Evolutionary conservation across 2,329 filamentous ascomycete species (phyloP), one percentile per base, ranked within the genome.

Genomic region (Escovopsis sp.): DNA sequence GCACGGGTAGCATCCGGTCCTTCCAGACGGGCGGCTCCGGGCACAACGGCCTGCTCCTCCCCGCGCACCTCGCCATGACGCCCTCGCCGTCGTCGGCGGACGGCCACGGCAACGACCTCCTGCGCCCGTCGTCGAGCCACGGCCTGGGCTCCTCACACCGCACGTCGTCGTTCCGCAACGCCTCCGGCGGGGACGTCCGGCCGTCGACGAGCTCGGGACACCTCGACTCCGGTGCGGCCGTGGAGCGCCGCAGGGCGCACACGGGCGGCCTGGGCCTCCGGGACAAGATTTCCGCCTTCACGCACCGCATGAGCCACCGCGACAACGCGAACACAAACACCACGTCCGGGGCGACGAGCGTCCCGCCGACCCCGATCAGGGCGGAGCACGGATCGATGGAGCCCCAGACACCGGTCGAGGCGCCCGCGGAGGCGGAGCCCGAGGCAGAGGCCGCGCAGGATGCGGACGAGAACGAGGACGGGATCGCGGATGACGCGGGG

Each of bases 1-100:
- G 72, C 50, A 55, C 70, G 13, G 65, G 69, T 9, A 70, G 65
- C 46, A 57, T 59, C 25, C 61, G 59, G 16, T 74, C 70, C 0
- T 60, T 64, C 44, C 54, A 53, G 35, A 60, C 57, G 5, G 55
- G 59, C 20, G 55, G 52, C 8, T 53, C 57, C 10, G 53, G 46
- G 10, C 51, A 47, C 10, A 50, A 48, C 6, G 48, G 49, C 3
- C 27, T 30, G 8, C 49, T 52, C 24, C 50, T 65, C 2, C 65
- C 66, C 5, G 52, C 59, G n/a, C 66, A 62, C 37, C 50, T 67
- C 16, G 65, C 64, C 55, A 68, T 68, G 65, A 68, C 65, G 31
- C 65, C 67, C 4, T 65, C 66, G 58, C 62, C 2, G 51, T 45
- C 7, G 37, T 48, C 31, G 37, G 46, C 39, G 47, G 48, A 51